Evolutionary conservation across 2,329 filamentous ascomycete species (phyloP), one percentile per base, ranked within the genome.

Genomic region (Rhynchosporium agropyri): DNA sequence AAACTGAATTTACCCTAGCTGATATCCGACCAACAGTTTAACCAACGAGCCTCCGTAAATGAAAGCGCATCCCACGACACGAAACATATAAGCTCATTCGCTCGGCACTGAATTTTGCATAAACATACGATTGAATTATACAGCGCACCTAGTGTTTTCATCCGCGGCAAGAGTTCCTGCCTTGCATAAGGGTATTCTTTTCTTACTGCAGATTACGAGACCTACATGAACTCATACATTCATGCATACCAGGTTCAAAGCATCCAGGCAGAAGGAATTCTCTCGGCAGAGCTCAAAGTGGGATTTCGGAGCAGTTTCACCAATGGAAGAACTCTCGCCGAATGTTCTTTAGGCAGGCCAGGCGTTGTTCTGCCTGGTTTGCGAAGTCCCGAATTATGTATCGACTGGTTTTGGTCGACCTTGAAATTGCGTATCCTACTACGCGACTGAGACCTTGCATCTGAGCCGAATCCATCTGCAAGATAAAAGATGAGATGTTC

Each of bases 201-300:
- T 13, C 20, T 15, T 13, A n/a, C 9, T n/a, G 15, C 3, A 57
- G 20, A 26, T 45, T 28, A 15, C 38, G 40, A 46, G 13, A 10
- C 38, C 43, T 57, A 40, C 38, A 57, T 40, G 13, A 13, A 13
- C n/a, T n/a, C 45, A 45, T 57, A 2, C 33, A 33, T 45, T 45
- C 54, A 8, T 57, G 29, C 26, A 33, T 57, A 29, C 38, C 40
- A 40, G 54, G 8, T 57, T 33, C 45, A 57, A 38, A 15, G 26
- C 54, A 46, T 26, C 26, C 28, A 8, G 15, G 8, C 20, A 54
- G 26, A 20, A 54, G 36, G 20, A 54, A 5, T 9, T 20, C 2
- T 20, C 12, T 43, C 53, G 53, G 53, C 38, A 45, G 54, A 57
- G 45, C 54, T 40, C 13, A 20, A 56, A 26, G 43, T n/a, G 53